Percentiles rank a stretch among this genome's conserved stretches.
phyloP scores from a whole-genome alignment of 2,329 filamentous ascomycete species.

The Claviceps arundinis region DNA sequence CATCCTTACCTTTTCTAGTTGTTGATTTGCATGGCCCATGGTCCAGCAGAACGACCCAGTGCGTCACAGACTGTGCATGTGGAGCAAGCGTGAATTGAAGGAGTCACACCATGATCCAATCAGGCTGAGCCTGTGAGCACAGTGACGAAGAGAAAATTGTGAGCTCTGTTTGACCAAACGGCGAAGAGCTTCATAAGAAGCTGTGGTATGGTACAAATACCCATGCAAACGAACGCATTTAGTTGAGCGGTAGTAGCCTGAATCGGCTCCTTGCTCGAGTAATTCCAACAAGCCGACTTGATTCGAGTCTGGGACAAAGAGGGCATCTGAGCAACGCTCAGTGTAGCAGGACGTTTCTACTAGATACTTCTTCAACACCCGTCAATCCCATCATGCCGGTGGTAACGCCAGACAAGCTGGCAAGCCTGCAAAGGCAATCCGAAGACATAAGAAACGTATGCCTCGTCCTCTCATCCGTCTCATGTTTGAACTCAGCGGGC shows the following conservation, averaged over 20 bases:
- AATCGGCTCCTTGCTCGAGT: background rate
- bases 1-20: background rate
- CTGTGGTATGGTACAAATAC: background rate
- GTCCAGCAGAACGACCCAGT: constrained; percentile 1
- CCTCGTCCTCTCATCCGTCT: background rate
- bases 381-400: constrained; percentile 61
- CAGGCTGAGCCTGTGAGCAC: constrained; percentile 2
- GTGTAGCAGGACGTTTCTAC: background rate
- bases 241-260: background rate
- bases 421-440: constrained; percentile 75
- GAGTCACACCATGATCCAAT: constrained; percentile 7
- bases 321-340: background rate
- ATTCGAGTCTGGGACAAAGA: background rate
- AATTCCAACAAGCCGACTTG: background rate
- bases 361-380: background rate
- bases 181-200: background rate
- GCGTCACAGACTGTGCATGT: constrained; percentile 4
- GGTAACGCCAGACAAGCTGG: constrained; percentile 79
- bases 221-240: background rate
- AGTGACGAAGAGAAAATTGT: no score
- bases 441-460: constrained; percentile 85
- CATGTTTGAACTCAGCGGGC: background rate
- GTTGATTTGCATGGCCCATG: background rate
- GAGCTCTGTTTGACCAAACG: background rate
- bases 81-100: constrained; percentile 4